Evolutionary conservation across 177 flowering plant species (phyloP), one percentile per base, ranked within the genome.

Genomic region (Tripterygium wilfordii): DNA sequence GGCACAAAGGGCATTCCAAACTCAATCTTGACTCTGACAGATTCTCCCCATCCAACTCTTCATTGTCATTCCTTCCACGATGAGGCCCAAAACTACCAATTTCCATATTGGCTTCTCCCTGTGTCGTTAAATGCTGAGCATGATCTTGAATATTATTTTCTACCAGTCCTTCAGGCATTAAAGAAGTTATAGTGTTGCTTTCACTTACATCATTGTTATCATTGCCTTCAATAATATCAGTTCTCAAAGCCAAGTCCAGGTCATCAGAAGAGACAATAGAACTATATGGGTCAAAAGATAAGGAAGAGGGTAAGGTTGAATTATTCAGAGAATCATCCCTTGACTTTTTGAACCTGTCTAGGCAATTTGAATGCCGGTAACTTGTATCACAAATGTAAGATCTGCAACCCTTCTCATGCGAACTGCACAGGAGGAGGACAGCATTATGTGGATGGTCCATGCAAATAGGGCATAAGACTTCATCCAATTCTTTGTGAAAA

Each of bases 361-460:
- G 72, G 63, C 98, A 91, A 62, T 91, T 91, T 28, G 98, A 85
- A 63, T 91, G 98, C 66, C 96, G 66, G 72, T 85, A 78, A 64
- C 96, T 91, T 45, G 98, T 88, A 53, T 91, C 96, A 57, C 98
- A 91, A 36, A 91, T 72, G 57, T 76, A 91, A 56, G 98, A 68
- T 49, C 86, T 76, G 73, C 98, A 91, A 30, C 98, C 96, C 56
- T 85, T 83, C 33, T 79, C 79, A 66, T 79, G 72, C 4, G 96
- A 88, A 63, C 80, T 82, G 76, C 98, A 91, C 14, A 75, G 55
- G 45, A 91, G 80, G 58, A 91, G 88, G 66, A 91, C 86, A 59
- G 98, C 96, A 71, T 91, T 91, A 68, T 91, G 98, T 29, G 98
- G 98, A 65, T 88, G 92, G 60, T 91, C 98, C 96, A 91, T 91